phyloP scores from a whole-genome alignment of 768 basidiomycete genomes.

The Cubamyces sp. region DNA sequence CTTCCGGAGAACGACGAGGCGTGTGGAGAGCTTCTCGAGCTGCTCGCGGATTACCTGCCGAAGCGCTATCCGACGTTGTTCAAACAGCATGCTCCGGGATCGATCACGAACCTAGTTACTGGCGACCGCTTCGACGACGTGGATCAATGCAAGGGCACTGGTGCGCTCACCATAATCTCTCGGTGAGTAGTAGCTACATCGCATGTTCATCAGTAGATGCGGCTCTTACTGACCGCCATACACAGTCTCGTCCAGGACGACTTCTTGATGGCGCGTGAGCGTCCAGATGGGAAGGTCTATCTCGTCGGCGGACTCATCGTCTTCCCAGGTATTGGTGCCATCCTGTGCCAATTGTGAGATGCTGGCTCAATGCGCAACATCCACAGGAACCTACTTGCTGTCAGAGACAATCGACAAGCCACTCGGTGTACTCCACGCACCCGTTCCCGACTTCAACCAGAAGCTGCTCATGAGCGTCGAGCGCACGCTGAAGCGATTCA shows the following conservation, averaged over 20 bases:
- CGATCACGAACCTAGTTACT: constrained; percentile 37
- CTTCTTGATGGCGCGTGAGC: constrained; percentile 41
- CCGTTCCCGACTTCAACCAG: constrained; percentile 41
- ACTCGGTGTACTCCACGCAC: constrained; percentile 32
- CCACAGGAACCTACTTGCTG: constrained; percentile 39
- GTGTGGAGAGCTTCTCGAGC: constrained; percentile 37
- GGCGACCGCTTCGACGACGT: constrained; percentile 28
- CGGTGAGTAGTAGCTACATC: constrained; percentile 25
- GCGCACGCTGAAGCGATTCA: constrained; percentile 41
- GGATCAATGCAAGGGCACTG: constrained; percentile 25
- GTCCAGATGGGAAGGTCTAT: constrained; percentile 41
- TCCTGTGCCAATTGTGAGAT: not conserved
- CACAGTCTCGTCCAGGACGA: constrained; percentile 39
- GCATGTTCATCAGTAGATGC: not conserved
- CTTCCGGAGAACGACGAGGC: constrained; percentile 42
- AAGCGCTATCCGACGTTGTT: constrained; percentile 42
- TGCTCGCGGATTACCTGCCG: constrained; percentile 38
- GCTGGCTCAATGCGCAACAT: not conserved
- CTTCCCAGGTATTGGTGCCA: constrained; percentile 31
- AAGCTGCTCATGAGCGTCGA: constrained; percentile 41
- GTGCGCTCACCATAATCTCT: constrained; percentile 35
- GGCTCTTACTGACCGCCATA: not conserved
- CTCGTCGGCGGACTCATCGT: constrained; percentile 41
- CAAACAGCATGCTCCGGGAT: constrained; percentile 18
- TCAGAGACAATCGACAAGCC: constrained; percentile 38